phyloP scores from a whole-genome alignment of 2,329 filamentous ascomycete genomes.

The Dactylellina leptospora region DNA sequence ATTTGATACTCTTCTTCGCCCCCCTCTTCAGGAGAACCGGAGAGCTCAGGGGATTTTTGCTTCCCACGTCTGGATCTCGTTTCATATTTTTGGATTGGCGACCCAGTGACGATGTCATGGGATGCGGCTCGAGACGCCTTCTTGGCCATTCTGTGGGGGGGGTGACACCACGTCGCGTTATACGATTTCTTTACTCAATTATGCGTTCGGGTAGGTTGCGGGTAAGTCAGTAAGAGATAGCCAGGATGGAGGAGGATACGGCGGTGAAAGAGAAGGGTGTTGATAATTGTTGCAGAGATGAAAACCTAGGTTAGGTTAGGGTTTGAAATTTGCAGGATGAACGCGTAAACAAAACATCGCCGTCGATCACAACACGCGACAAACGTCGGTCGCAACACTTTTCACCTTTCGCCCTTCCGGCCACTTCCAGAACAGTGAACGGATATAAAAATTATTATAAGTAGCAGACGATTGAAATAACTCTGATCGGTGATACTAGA shows the following conservation, averaged over 20 bases:
- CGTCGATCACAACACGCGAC: too few relatives aligned
- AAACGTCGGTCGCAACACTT: too few relatives aligned
- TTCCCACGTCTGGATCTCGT: not conserved
- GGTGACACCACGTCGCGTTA: not conserved
- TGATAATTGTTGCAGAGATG: not conserved
- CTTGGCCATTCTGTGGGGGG: constrained; percentile 5
- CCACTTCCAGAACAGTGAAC: too few relatives aligned
- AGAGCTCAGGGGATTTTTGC: not conserved
- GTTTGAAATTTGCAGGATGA: too few relatives aligned
- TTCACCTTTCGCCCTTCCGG: too few relatives aligned
- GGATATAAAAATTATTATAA: too few relatives aligned
- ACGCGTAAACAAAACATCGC: constrained; percentile 5
- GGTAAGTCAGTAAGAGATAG: not conserved
- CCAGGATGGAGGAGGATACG: not conserved
- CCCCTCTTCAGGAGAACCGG: not conserved
- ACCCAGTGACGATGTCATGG: constrained; percentile 7
- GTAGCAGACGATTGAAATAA: too few relatives aligned
- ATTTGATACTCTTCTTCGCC: not conserved
- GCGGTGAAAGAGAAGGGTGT: not conserved
- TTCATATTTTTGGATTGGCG: not conserved
- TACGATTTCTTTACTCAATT: not conserved
- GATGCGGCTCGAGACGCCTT: constrained; percentile 11
- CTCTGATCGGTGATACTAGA: too few relatives aligned
- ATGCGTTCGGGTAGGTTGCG: not conserved
- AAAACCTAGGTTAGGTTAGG: constrained; percentile 19